These are phyloP conservation scores for Brettanomyces sp. DNA, from an alignment of 805 yeast species.

Conservation along the genomic window DNA sequence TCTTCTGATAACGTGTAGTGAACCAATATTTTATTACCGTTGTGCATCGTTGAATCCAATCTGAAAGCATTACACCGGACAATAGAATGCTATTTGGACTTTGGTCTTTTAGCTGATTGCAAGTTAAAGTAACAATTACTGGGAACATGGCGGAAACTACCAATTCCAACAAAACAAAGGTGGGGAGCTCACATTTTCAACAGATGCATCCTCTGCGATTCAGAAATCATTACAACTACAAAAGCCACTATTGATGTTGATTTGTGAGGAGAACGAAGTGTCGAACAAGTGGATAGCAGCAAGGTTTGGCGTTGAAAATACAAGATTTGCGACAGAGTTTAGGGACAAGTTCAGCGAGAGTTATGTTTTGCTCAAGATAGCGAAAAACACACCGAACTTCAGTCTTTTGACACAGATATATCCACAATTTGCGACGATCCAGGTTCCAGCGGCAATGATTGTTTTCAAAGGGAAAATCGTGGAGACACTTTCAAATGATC, in stretches of 20 bases:
- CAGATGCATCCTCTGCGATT: slow-evolving; percentile 28
- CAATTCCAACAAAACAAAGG: too few relatives aligned
- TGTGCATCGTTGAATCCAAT: too few relatives aligned
- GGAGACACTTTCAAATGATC: slow-evolving; percentile 14
- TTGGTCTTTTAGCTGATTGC: too few relatives aligned
- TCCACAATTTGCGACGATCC: slow-evolving; percentile 27
- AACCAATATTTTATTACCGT: too few relatives aligned
- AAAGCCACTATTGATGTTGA: slow-evolving; percentile 32
- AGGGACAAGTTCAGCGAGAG: slow-evolving; percentile 10
- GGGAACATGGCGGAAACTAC: too few relatives aligned
- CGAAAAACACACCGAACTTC: slow-evolving; percentile 34
- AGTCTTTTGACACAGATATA: slow-evolving; percentile 46
- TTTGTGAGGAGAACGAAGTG: slow-evolving; percentile 16
- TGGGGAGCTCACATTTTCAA: slow-evolving; percentile 7
- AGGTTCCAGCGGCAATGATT: slow-evolving; percentile 48
- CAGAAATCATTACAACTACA: slow-evolving; percentile 26
- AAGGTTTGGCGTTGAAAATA: slow-evolving; percentile 1
- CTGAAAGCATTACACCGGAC: too few relatives aligned
- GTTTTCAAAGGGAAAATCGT: slow-evolving; percentile 39
- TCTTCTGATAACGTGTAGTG: too few relatives aligned
- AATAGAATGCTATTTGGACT: too few relatives aligned
- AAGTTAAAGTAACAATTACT: too few relatives aligned
- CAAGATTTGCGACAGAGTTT: slow-evolving; percentile 10
- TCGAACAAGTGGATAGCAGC: slow-evolving; percentile 17
- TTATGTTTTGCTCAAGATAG: slow-evolving; percentile 33